Base-by-base conservation (phyloP, 805 yeast genomes). In the Sugiyamaella lignohabitans region DNA sequence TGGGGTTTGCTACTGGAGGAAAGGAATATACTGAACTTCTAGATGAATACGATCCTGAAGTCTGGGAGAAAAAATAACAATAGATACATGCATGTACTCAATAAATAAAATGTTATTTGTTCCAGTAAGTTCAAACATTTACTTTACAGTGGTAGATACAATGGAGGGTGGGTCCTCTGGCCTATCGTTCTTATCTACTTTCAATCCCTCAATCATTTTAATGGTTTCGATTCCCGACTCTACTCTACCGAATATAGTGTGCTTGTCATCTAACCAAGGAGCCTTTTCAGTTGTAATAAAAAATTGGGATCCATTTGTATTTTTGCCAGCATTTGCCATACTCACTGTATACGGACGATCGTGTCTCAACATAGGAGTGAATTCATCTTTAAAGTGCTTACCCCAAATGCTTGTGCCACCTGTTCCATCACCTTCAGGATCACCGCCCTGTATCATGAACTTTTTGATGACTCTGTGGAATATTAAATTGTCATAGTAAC, bases 391-490 rank as follows among this genome's bases (percentile, higher is more conserved):
- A 46, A 67, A 67, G 5, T 51, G 47, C 27, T 50, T 50, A 2
- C 65, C 63, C 68, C 67, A 68, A n/a, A 65, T 59, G 36, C 64
- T 55, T 37, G 63, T 64, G 3, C 72, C 72, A 4, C 72, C 72
- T 1, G 70, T 64, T 4, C 72, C 72, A 46, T 66, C 66, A 4
- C 72, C 72, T 2, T 54, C 45, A 42, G 79, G 80, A 62, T 78
- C 82, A 20, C 82, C 82, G 38, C 78, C 77, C 59, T 78, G 82
- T 53, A 79, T 72, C 82, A 78, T 78, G 21, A 78, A 78, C 44
- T 69, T 71, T 52, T 72, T 69, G 53, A 78, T 76, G 16, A 78
- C 57, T 16, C 63, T 48, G 46, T 66, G 70, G 53, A 65, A 63
- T 6, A 64, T 64, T 16, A 67, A 53, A 20, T 61, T 56, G 50